Conservation (phyloP, 2,329 filamentous ascomycete species). For the Cercospora nicotianae region DNA sequence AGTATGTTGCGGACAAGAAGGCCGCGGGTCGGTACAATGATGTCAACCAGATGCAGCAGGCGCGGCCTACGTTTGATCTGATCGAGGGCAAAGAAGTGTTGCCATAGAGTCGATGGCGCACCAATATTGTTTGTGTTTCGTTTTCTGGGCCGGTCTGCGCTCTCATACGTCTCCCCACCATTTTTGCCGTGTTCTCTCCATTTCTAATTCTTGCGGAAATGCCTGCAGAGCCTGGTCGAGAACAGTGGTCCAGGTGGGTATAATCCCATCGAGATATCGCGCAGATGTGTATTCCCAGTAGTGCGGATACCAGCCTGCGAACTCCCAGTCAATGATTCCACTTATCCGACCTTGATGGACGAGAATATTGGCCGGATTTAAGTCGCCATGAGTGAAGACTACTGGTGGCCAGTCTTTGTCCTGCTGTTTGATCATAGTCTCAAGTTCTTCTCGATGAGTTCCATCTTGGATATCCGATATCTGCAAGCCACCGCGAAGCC, state of each 20-base stretch:
- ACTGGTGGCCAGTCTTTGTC: neutral
- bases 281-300: constrained; percentile 49
- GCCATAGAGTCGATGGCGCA: neutral
- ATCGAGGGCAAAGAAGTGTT: neutral
- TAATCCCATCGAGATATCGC: constrained; percentile 41
- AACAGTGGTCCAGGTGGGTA: neutral
- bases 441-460: neutral
- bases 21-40: neutral
- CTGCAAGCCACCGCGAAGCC: neutral
- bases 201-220: neutral
- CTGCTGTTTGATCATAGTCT: neutral
- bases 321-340: constrained; percentile 51
- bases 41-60: neutral
- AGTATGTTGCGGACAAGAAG: neutral
- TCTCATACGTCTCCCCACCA: neutral
- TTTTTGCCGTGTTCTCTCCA: neutral
- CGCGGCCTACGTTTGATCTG: neutral
- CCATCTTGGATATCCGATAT: neutral
- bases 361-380: neutral
- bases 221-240: neutral
- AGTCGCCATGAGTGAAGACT: neutral
- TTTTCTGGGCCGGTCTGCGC: too few relatives aligned
- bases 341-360: neutral
- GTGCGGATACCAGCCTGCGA: constrained; percentile 49
- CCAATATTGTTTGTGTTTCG: too few relatives aligned